Percentiles rank a stretch among this genome's conserved stretches.
phyloP scores from a whole-genome alignment of 2,329 filamentous ascomycete genomes.

The Zarea fungicola region DNA sequence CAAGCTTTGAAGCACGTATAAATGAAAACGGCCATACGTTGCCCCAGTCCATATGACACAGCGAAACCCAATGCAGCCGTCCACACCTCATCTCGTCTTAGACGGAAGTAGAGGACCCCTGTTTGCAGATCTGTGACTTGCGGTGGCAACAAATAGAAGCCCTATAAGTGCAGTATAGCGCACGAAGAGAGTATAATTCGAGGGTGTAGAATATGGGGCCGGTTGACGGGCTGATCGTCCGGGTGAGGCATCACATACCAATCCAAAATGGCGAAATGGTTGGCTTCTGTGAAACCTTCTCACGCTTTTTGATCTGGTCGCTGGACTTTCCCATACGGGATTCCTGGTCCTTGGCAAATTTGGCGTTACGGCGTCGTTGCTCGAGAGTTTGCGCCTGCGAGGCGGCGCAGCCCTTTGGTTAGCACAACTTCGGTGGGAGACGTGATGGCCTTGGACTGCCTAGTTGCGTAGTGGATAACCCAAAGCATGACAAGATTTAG shows the following conservation, averaged over 20 bases:
- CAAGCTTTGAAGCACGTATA: too few species aligned
- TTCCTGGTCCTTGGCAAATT: constrained; percentile 70
- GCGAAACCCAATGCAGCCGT: too few species aligned
- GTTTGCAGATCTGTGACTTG: too few species aligned
- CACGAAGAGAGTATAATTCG: background rate
- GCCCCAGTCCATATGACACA: too few species aligned
- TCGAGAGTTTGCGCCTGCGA: constrained; percentile 74
- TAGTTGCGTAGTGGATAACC: background rate
- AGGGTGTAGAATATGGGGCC: background rate
- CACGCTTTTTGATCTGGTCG: constrained; percentile 55
- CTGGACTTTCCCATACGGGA: constrained; percentile 71
- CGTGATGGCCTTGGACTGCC: background rate
- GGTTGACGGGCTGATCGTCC: background rate
- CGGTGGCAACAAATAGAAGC: too few species aligned
- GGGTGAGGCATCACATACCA: constrained; percentile 38
- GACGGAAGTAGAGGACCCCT: too few species aligned
- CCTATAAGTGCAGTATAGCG: too few species aligned
- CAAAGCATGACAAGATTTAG: background rate
- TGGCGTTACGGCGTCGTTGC: constrained; percentile 74
- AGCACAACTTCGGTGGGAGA: background rate
- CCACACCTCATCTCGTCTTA: too few species aligned
- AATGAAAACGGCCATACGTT: too few species aligned
- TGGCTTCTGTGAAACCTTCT: constrained; percentile 49
- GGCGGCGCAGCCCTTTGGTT: background rate
- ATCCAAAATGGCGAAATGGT: constrained; percentile 62